A percentile compares a stretch with the other conserved stretches of the same genome.
Conservation (phyloP, 2,329 filamentous ascomycete species). For the Pyricularia grisea region DNA sequence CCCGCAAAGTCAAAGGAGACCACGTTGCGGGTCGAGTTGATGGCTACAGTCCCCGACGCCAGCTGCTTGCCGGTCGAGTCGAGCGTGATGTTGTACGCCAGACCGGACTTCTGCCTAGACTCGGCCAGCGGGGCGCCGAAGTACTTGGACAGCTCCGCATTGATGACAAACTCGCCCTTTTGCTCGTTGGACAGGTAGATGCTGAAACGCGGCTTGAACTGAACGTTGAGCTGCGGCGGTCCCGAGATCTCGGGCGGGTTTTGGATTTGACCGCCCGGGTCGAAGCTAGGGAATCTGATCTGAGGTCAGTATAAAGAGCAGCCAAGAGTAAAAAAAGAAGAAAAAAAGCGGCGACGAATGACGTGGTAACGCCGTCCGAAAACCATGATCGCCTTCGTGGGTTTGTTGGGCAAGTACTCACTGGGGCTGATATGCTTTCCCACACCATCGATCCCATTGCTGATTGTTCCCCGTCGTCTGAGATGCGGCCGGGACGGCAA, state of each 20-base stretch:
- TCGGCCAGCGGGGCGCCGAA: conserved; percentile 24
- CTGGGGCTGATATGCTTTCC: conserved; percentile 34
- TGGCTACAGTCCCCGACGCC: conserved; percentile 20
- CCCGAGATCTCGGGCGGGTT: conserved; percentile 21
- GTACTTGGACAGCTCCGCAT: conserved; percentile 30
- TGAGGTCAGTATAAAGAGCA: background rate
- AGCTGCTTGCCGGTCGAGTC: conserved; percentile 19
- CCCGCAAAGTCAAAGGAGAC: conserved; percentile 26
- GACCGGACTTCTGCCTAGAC: background rate
- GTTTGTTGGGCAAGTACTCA: conserved; percentile 11
- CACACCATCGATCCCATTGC: conserved; percentile 36
- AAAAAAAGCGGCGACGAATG: background rate
- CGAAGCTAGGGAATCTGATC: conserved; percentile 27
- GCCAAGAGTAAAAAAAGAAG: too few species aligned
- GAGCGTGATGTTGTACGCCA: conserved; percentile 26
- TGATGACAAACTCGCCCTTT: conserved; percentile 31
- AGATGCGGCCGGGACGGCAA: background rate
- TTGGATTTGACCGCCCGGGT: conserved; percentile 32
- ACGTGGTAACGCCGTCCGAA: too few species aligned
- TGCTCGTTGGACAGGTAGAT: conserved; percentile 33
- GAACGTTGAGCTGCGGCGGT: conserved; percentile 28
- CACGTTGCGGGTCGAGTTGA: conserved; percentile 24
- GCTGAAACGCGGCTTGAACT: conserved; percentile 34
- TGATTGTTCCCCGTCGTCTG: conserved; percentile 27
- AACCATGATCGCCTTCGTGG: background rate